Conservation (phyloP, 257 asterid species). For the Solanum virginianum region DNA sequence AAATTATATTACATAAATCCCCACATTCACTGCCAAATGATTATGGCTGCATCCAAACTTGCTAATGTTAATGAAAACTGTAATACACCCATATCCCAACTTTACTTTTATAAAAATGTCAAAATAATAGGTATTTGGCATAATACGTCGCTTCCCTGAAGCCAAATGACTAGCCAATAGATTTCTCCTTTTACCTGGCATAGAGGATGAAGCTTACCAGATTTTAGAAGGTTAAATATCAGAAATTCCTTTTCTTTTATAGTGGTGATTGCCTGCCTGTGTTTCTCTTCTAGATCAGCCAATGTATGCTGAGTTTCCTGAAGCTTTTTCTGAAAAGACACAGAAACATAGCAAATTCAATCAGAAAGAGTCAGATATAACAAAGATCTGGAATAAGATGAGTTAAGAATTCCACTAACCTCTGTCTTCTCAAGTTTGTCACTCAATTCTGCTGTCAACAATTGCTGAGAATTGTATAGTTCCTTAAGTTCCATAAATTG, state of each 20-base stretch:
- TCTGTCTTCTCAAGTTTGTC: constrained; percentile 82
- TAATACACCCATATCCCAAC: background rate
- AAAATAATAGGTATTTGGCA: background rate
- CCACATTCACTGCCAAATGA: background rate
- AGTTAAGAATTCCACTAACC: constrained; percentile 11
- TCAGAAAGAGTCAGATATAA: background rate
- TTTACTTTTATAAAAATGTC: background rate
- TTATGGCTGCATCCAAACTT: background rate
- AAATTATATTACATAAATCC: background rate
- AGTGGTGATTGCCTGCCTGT: constrained; percentile 75
- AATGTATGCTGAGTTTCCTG: constrained; percentile 72
- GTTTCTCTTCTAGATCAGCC: constrained; percentile 92
- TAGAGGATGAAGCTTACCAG: constrained; percentile 43
- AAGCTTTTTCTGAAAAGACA: constrained; percentile 62
- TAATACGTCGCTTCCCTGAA: background rate
- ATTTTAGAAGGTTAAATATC: constrained; percentile 84
- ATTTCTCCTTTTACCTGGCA: background rate
- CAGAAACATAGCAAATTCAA: background rate
- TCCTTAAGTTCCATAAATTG: constrained; percentile 86
- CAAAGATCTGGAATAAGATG: background rate
- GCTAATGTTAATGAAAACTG: background rate
- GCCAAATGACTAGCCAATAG: background rate
- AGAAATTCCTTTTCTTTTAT: constrained; percentile 92
- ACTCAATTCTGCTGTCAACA: constrained; percentile 50
- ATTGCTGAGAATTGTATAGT: constrained; percentile 70